Conservation (phyloP, 2,329 filamentous ascomycete genomes). For the Exophiala dermatitidis region DNA sequence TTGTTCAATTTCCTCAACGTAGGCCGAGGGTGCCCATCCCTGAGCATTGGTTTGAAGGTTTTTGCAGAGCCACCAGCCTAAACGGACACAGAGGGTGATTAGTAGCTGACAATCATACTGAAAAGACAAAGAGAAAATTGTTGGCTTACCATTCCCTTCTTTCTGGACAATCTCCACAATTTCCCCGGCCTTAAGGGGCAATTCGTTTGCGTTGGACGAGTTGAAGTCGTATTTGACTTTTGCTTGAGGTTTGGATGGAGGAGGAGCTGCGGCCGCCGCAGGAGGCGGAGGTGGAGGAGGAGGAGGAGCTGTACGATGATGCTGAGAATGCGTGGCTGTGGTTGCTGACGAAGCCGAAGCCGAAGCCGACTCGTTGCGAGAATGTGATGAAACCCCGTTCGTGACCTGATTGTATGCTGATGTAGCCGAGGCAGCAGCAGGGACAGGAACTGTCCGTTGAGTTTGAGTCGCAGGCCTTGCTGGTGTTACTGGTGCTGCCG, state of each 20-base stretch:
- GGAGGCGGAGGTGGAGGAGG: conserved; percentile 62
- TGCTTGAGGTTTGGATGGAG: conserved; percentile 64
- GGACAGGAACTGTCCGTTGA: conserved; percentile 28
- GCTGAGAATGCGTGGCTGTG: too few species aligned
- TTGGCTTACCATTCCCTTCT: conserved; percentile 75
- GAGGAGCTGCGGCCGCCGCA: conserved; percentile 43
- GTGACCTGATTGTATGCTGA: conserved; percentile 31
- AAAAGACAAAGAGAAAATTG: not conserved
- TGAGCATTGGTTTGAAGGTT: conserved; percentile 60
- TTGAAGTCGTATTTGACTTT: conserved; percentile 90
- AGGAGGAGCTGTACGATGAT: conserved; percentile 40
- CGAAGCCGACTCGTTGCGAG: conserved; percentile 49
- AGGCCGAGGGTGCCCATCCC: conserved; percentile 90
- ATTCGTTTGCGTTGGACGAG: conserved; percentile 75
- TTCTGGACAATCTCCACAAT: conserved; percentile 87
- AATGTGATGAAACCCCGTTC: conserved; percentile 39
- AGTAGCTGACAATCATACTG: too few species aligned
- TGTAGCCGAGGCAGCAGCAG: conserved; percentile 18
- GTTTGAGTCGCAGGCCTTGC: conserved; percentile 32
- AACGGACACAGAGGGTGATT: not conserved
- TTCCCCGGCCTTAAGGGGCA: conserved; percentile 72
- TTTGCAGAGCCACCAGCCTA: conserved; percentile 95
- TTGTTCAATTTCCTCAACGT: conserved; percentile 70
- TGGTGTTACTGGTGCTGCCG: not conserved
- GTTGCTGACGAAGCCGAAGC: conserved; percentile 29